Conservation (phyloP, 176 grass and related monocot genomes). For the Ampelocalamus luodianensis region DNA sequence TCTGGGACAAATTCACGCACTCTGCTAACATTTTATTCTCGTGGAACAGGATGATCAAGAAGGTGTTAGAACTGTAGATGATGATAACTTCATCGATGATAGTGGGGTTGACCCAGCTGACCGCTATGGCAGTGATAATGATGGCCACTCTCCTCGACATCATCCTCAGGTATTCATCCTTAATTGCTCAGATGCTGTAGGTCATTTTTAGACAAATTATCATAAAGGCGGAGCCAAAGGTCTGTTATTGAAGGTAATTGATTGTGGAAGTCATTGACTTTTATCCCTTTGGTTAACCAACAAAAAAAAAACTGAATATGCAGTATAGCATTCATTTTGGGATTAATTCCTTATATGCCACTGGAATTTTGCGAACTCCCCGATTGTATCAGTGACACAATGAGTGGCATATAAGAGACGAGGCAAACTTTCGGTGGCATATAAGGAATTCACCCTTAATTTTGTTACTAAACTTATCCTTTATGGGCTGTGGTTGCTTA, state of each 20-base stretch:
- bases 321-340: too few species aligned
- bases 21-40: slow-evolving; percentile 6
- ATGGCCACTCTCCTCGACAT: slow-evolving; percentile 61
- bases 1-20: background rate
- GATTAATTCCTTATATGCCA: too few species aligned
- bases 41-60: slow-evolving; percentile 93
- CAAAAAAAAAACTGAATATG: too few species aligned
- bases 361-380: too few species aligned
- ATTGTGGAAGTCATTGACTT: background rate
- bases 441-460: too few species aligned
- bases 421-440: too few species aligned
- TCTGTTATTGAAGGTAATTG: background rate
- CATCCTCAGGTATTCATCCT: slow-evolving; percentile 66
- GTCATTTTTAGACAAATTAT: background rate
- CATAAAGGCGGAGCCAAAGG: background rate
- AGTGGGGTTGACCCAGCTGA: slow-evolving; percentile 84
- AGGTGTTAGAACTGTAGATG: slow-evolving; percentile 79
- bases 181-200: slow-evolving; percentile 4
- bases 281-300: background rate
- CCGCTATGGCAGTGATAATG: slow-evolving; percentile 90
- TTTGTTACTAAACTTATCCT: background rate
- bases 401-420: too few species aligned
- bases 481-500: background rate
- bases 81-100: slow-evolving; percentile 98
- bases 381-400: too few species aligned